phyloP scores from a whole-genome alignment of 257 asterid genomes.

The Mentha longifolia region DNA sequence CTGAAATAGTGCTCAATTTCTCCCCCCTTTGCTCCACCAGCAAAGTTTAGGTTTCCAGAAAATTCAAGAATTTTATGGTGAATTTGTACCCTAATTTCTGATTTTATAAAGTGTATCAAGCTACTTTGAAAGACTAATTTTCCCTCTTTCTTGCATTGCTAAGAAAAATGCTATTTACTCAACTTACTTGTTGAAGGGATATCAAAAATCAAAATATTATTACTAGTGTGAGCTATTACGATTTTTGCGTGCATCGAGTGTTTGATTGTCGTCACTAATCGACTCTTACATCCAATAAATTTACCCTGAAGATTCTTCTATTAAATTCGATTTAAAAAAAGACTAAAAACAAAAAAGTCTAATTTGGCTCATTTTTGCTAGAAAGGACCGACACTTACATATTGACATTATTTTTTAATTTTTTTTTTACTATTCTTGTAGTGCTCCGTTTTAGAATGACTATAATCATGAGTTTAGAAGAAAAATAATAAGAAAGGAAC shows the following conservation, averaged over 20 bases:
- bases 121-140: neutral
- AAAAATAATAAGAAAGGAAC: constrained; percentile 4
- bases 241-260: no score
- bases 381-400: constrained; percentile 1
- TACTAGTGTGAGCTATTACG: no score
- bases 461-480: constrained; percentile 18
- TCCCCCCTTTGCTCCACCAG: constrained; percentile 47
- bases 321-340: neutral
- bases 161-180: no score
- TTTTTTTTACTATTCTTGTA: neutral
- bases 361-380: neutral
- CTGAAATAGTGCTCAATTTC: constrained; percentile 54
- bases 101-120: neutral
- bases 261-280: no score
- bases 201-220: no score
- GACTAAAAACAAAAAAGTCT: neutral
- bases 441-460: constrained; percentile 28
- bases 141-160: no score
- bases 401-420: neutral
- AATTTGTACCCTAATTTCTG: constrained; percentile 25
- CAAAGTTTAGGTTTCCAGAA: constrained; percentile 39
- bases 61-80: constrained; percentile 24
- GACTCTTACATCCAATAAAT: no score
- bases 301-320: neutral
- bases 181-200: no score